These are phyloP conservation scores for Zygosaccharomyces pseudorouxii DNA, from an alignment of 805 yeast genomes.

Conservation along the genomic window DNA sequence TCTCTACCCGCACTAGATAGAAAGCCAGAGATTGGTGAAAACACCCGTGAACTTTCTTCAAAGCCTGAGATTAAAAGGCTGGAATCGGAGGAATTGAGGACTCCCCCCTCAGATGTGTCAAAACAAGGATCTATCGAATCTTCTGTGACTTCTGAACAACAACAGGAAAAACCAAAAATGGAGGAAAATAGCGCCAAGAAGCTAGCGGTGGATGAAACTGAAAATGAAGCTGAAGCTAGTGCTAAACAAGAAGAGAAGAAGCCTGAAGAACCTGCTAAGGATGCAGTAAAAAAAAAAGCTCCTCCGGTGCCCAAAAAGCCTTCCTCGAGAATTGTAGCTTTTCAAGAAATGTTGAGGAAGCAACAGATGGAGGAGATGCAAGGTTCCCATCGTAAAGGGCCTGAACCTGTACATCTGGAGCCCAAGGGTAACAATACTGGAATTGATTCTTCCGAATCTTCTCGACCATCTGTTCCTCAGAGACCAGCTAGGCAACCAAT, in stretches of 20 bases:
- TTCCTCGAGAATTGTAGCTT: conserved; percentile 74
- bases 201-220: background rate
- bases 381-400: conserved; percentile 41
- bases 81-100: background rate
- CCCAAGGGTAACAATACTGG: conserved; percentile 29
- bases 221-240: background rate
- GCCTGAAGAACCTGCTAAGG: background rate
- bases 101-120: background rate
- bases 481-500: conserved; percentile 6
- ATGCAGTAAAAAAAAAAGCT: conserved; percentile 24
- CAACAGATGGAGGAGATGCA: conserved; percentile 50
- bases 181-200: background rate
- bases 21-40: background rate
- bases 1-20: background rate
- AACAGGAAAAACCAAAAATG: background rate
- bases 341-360: conserved; percentile 66
- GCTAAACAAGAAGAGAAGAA: background rate
- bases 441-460: conserved; percentile 1
- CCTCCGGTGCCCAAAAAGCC: conserved; percentile 73
- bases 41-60: background rate
- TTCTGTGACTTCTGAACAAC: background rate
- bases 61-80: background rate
- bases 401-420: background rate
- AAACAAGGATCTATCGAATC: background rate
- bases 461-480: conserved; percentile 5